Evolutionary conservation across 2,329 filamentous ascomycete species (phyloP), one percentile per base, ranked within the genome.

Genomic region (Aspergillus fumigatiaffinis): DNA sequence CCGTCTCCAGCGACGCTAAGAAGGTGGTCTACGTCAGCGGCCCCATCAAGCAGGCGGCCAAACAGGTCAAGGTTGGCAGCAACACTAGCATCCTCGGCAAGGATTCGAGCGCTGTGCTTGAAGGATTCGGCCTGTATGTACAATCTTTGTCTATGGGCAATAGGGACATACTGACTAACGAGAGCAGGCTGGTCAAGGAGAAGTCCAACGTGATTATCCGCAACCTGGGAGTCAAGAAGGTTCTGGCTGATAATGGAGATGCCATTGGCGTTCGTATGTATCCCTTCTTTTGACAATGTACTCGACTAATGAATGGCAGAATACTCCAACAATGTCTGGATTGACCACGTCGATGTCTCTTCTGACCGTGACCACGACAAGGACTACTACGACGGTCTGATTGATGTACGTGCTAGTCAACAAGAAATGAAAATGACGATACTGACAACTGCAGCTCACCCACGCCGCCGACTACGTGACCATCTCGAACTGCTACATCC

Each of bases 311-410:
- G 42, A 44, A 20, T 6, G 42, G 5, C 28, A 71, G 68, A 71
- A 50, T 61, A 68, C 52, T 65, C 67, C 10, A 68, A 53, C 62
- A 86, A 87, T 62, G 77, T 85, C 66, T 89, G 86, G 87, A 75
- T 89, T 51, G 87, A 89, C 74, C 87, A 89, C 76, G 79, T 80
- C 69, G 86, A 89, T 61, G 78, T 89, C 23, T 85, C 81, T 4
- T 84, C 83, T 25, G 81, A 88, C 73, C 68, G 70, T 35, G 76
- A 80, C 64, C 77, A 83, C 68, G 84, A 80, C 77, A 89, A 89
- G 76, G 85, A 90, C 76, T 87, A 82, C 76, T 89, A 87, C 68
- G 87, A 89, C 56, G 87, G 87, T 32, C 80, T 89, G 1, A 73
- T 86, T 50, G 87, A 89, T 64, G 74, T 71, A 57, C 38, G 66